These are phyloP conservation scores for Cadophora luteo-olivacea DNA, from an alignment of 2,329 filamentous ascomycete genomes.

Conservation along the genomic window DNA sequence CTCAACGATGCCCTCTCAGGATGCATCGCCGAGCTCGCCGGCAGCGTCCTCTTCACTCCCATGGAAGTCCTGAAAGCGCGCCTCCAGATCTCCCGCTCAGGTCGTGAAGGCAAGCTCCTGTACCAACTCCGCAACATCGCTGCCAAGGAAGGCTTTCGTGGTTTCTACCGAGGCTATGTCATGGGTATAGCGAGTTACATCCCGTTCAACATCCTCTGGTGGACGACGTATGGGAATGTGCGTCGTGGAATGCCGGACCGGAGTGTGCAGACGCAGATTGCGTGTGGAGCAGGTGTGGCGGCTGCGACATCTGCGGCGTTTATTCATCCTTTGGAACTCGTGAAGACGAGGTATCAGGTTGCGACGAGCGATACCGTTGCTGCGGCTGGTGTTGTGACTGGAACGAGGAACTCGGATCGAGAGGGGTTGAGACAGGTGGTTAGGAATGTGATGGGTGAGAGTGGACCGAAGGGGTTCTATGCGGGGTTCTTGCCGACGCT, in stretches of 20 bases:
- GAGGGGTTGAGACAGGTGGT: slow-evolving; percentile 32
- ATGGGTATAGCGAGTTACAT: slow-evolving; percentile 34
- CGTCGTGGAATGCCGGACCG: slow-evolving; percentile 27
- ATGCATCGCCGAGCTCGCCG: slow-evolving; percentile 31
- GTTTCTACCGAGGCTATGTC: slow-evolving; percentile 33
- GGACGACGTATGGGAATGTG: slow-evolving; percentile 35
- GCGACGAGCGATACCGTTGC: slow-evolving; percentile 35
- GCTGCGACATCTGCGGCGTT: slow-evolving; percentile 28
- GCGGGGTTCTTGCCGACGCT: slow-evolving; percentile 32
- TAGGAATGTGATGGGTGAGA: slow-evolving; percentile 34
- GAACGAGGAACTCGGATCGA: slow-evolving; percentile 28
- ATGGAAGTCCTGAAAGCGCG: slow-evolving; percentile 37
- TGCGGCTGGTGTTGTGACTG: slow-evolving; percentile 19
- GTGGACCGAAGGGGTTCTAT: slow-evolving; percentile 33
- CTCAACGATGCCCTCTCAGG: slow-evolving; percentile 32
- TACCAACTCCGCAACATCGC: slow-evolving; percentile 34
- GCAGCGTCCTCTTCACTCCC: slow-evolving; percentile 33
- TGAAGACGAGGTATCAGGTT: slow-evolving; percentile 37
- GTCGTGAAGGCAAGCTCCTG: slow-evolving; percentile 30
- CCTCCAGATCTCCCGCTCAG: slow-evolving; percentile 31
- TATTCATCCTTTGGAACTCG: slow-evolving; percentile 34
- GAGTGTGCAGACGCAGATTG: slow-evolving; percentile 24
- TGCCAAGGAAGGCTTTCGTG: slow-evolving; percentile 30
- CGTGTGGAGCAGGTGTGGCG: slow-evolving; percentile 27
- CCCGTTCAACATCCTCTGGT: slow-evolving; percentile 35